Percentiles rank a stretch among this genome's conserved stretches.
phyloP scores from a whole-genome alignment of 495 filamentous ascomycete genomes.

The Penicillium lividum region DNA sequence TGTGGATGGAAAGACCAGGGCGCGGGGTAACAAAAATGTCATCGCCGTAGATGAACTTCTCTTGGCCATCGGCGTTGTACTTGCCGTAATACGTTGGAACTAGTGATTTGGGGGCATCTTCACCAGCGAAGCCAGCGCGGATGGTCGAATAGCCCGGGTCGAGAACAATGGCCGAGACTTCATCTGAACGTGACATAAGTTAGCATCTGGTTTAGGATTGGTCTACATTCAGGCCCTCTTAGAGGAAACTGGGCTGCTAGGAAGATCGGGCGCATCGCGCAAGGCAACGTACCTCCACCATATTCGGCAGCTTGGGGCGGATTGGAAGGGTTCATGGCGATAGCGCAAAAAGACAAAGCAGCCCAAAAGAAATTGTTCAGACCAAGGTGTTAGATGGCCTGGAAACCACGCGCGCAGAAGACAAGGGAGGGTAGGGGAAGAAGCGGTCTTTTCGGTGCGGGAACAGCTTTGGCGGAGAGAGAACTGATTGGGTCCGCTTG shows the following conservation, averaged over 20 bases:
- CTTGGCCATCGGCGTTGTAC: constrained; percentile 53
- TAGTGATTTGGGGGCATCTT: constrained; percentile 94
- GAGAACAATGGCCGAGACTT: constrained; percentile 94
- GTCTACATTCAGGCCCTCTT: not conserved
- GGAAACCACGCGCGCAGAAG: constrained; percentile 13
- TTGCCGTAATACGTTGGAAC: constrained; percentile 83
- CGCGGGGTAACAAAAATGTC: constrained; percentile 78
- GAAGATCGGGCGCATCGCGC: constrained; percentile 17
- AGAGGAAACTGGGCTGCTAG: constrained; percentile 3
- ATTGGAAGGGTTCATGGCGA: constrained; percentile 49
- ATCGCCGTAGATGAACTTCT: constrained; percentile 77
- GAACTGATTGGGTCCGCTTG: constrained; percentile 17
- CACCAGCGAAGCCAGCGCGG: constrained; percentile 94
- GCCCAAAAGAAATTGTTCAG: constrained; percentile 2
- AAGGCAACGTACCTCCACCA: constrained; percentile 67
- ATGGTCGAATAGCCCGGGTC: constrained; percentile 89
- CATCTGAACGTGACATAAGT: constrained; percentile 58
- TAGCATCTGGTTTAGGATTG: not conserved
- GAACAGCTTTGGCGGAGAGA: constrained; percentile 28
- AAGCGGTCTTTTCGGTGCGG: constrained; percentile 30
- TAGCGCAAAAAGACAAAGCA: constrained; percentile 10
- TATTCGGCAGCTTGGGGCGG: constrained; percentile 70
- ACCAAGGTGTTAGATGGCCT: constrained; percentile 12
- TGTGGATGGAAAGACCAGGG: constrained; percentile 74
- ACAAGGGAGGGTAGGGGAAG: constrained; percentile 17